Base-by-base conservation (phyloP, 1,284 basidiomycete species). In the Sanghuangporus sanghuang region DNA sequence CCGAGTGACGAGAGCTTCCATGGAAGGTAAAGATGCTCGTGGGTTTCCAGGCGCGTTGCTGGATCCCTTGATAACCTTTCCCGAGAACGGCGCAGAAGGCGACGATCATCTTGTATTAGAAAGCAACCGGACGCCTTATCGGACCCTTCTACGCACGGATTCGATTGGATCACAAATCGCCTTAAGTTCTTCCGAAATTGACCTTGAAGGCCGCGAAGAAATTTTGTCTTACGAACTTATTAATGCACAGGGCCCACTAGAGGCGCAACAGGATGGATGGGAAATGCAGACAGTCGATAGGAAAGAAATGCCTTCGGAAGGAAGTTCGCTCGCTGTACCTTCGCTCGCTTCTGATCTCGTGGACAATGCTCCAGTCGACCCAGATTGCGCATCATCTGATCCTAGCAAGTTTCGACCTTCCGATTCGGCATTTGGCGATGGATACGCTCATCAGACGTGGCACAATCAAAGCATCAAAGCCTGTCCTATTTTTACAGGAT, bases 51-150 rank as follows among this genome's bases (percentile, higher is more conserved):
- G 53, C 16, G 27, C 32, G 32, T 54, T 38, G 53, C 35, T 54
- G 53, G 53, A 54, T 54, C 53, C 53, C 53, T 38, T 54, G 53
- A 54, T 54, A 54, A 32, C 53, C 32, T 54, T 49, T 49, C 48
- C 48, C 18, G 21, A 21, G 9, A 21, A 49, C 23, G 21, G 48
- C 48, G 21, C 18, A 14, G 48, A 49, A 21, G 48, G 36, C 53
- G 53, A 54, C 36, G 53, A 54, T 54, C 53, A 32, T 14, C 16
- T 14, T n/a, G 35, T 54, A 36, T 54, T 36, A 16, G 53, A 54
- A 54, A 38, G 53, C 53, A 54, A 36, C 53, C 53, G 53, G 14
- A 7, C 14, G 32, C 39, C 53, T 54, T 54, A 54, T 54, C 53
- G n/a, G 12, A 6, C 35, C 14, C 53, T 54, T 54, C 53, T 11